Evolutionary conservation across 768 basidiomycete species (phyloP), one percentile per base, ranked within the genome.

Genomic region (Tylopilus rubrobrunneus): DNA sequence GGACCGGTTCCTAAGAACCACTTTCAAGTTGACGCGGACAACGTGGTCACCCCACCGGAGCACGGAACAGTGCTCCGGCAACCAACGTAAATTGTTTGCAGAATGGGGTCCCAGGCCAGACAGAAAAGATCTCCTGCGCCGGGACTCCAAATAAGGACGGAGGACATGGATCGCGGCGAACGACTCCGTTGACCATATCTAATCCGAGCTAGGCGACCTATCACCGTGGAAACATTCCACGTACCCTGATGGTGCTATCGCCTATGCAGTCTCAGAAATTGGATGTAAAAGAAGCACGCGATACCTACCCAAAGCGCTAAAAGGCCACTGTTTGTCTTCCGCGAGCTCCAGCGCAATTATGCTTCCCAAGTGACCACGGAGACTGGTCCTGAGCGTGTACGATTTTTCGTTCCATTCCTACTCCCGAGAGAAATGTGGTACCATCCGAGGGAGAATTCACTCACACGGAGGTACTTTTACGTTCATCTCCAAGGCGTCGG

Each of bases 111-210:
- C 89, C 89, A 97, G 0, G 81, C 80, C 1, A 96, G 75, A 36
- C 88, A 92, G 71, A 91, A 95, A 29, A 96, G 78, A 65, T 96
- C 93, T 21, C 93, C 93, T 5, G 92, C 84, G 28, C 83, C 85
- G 2, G 19, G 83, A 84, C 60, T 92, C 92, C 41, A 84, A 73
- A 62, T 89, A 87, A 0, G 94, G 90, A 48, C 83, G 76, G 33
- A 97, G 77, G 48, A 90, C 74, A 60, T 87, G 90, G 40, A 95
- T 69, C 8, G 81, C 79, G 9, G 75, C 69, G 11, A 95, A 76
- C 0, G 80, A 80, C 11, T 72, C 73, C 3, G 92, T 89, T 28
- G 81, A 88, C 93, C 93, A 97, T 40, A 93, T 80, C 90, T 94
- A 60, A 19, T 12, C 46, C 19, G 39, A 25, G 42, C 53, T 29